These are phyloP conservation scores for Poronia punctata DNA, from an alignment of 495 filamentous ascomycete species.

Conservation along the genomic window DNA sequence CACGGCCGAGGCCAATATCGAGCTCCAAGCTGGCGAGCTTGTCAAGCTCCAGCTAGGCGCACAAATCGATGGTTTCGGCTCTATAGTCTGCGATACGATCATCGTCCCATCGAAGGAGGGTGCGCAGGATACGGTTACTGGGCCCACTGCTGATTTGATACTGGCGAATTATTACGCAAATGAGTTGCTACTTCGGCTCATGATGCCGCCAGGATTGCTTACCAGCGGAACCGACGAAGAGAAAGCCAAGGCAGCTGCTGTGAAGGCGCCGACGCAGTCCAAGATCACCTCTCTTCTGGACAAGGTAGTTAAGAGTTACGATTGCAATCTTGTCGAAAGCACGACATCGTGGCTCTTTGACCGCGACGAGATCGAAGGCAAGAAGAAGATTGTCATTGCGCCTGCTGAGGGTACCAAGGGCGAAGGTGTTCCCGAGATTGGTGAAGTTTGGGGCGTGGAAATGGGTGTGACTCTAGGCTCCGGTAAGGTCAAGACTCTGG, in stretches of 20 bases:
- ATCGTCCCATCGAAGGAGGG: slow-evolving; percentile 56
- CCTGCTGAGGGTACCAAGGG: slow-evolving; percentile 83
- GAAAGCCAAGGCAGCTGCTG: slow-evolving; percentile 80
- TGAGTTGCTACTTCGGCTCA: slow-evolving; percentile 83
- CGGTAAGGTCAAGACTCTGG: slow-evolving; percentile 87
- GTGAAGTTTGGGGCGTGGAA: slow-evolving; percentile 97
- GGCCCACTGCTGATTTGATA: slow-evolving; percentile 76
- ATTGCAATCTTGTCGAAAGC: slow-evolving; percentile 90
- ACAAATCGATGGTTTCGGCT: slow-evolving; percentile 94
- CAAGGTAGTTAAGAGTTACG: slow-evolving; percentile 86
- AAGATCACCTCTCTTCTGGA: slow-evolving; percentile 81
- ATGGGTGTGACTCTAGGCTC: slow-evolving; percentile 83
- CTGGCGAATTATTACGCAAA: slow-evolving; percentile 92
- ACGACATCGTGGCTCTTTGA: slow-evolving; percentile 95
- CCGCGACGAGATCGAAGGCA: slow-evolving; percentile 93
- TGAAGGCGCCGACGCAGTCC: slow-evolving; percentile 71
- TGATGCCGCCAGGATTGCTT: slow-evolving; percentile 80
- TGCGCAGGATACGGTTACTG: slow-evolving; percentile 52
- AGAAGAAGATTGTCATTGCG: slow-evolving; percentile 94
- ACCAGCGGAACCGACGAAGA: slow-evolving; percentile 84
- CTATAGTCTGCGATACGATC: slow-evolving; percentile 92
- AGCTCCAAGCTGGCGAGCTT: slow-evolving; percentile 74
- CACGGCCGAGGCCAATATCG: slow-evolving; percentile 67
- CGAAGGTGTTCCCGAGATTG: slow-evolving; percentile 82
- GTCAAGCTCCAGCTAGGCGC: slow-evolving; percentile 96